A percentile compares a stretch with the other conserved stretches of the same genome.
Conservation (phyloP, 495 filamentous ascomycete genomes). For the Talaromyces wortmannii region DNA sequence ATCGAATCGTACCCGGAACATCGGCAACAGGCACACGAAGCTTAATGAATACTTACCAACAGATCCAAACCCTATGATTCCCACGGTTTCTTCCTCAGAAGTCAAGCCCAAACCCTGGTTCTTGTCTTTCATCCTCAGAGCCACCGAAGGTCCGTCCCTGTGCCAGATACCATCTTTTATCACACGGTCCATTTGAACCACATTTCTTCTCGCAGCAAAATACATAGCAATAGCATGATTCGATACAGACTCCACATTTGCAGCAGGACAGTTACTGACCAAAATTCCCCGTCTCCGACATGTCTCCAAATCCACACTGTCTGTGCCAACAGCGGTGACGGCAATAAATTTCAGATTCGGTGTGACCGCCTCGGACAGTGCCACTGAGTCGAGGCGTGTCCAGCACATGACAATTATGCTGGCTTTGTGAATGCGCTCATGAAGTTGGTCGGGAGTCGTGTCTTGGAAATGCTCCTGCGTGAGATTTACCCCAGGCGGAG, state of each 20-base stretch:
- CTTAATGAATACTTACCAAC: slow-evolving; percentile 14
- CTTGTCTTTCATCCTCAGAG: background rate
- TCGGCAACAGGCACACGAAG: background rate
- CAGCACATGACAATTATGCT: slow-evolving; percentile 40
- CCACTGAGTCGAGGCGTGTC: slow-evolving; percentile 27
- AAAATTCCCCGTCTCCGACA: slow-evolving; percentile 38
- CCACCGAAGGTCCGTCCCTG: slow-evolving; percentile 7
- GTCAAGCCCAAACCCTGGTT: slow-evolving; percentile 8
- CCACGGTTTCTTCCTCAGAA: slow-evolving; percentile 23
- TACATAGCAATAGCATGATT: slow-evolving; percentile 50
- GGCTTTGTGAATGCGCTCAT: slow-evolving; percentile 37
- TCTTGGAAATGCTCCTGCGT: slow-evolving; percentile 13
- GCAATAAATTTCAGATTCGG: slow-evolving; percentile 39
- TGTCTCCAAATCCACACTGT: slow-evolving; percentile 44
- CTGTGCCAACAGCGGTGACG: slow-evolving; percentile 47
- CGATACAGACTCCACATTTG: slow-evolving; percentile 44
- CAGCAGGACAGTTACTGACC: slow-evolving; percentile 41
- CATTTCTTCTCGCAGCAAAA: slow-evolving; percentile 42
- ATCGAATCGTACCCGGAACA: no score
- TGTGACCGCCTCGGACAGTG: slow-evolving; percentile 23
- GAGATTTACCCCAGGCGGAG: slow-evolving; percentile 1
- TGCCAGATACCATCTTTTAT: slow-evolving; percentile 24
- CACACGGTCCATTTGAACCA: slow-evolving; percentile 29
- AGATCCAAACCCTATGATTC: slow-evolving; percentile 23
- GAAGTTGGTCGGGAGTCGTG: slow-evolving; percentile 25